Base-by-base conservation (phyloP, 116 monocot genomes). In the Iris pallida region DNA sequence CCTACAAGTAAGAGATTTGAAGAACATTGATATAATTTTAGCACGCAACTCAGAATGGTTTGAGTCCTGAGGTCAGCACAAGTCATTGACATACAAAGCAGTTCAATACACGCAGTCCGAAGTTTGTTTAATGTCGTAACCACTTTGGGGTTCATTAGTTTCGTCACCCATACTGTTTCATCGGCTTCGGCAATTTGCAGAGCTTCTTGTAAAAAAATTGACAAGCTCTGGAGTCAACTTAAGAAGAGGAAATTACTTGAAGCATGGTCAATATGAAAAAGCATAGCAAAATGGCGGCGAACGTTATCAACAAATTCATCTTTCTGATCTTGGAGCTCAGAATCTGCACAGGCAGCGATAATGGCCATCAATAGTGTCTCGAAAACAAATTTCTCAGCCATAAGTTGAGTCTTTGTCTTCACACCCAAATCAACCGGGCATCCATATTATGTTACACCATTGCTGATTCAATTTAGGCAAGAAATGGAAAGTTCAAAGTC, bases 141-240 rank as follows among this genome's bases (percentile, higher is more conserved):
- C 52, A 98, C 78, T 78, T 98, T 98, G 49, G 93, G 86, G 54
- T 82, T 93, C 90, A 98, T 98, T 59, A 98, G 76, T 53, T 90
- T 98, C 52, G 93, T 73, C n/a, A 84, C 98, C 90, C 90, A 98
- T 12, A 98, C 90, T 55, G 98, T 86, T 69, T 98, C 98, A 84
- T 98, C 98, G 55, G 98, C 98, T 72, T 98, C 98, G 45, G 98
- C 98, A 73, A 98, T 93, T 80, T 98, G 93, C 55, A 98, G 53
- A 71, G 98, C 98, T 66, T 98, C 98, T 90, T 98, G 98, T 64
- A 98, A 77, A 61, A n/a, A 98, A 93, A 76, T 80, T 98, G 19
- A 98, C 84, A 19, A 98, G 85, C 79, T 98, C 98, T 30, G 77
- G 88, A 42, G 90, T 93, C 62, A 93, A 71, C 76, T 93, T 98